Evolutionary conservation across 2,329 filamentous ascomycete species (phyloP).

Genomic region (Colletotrichum tropicicola): DNA sequence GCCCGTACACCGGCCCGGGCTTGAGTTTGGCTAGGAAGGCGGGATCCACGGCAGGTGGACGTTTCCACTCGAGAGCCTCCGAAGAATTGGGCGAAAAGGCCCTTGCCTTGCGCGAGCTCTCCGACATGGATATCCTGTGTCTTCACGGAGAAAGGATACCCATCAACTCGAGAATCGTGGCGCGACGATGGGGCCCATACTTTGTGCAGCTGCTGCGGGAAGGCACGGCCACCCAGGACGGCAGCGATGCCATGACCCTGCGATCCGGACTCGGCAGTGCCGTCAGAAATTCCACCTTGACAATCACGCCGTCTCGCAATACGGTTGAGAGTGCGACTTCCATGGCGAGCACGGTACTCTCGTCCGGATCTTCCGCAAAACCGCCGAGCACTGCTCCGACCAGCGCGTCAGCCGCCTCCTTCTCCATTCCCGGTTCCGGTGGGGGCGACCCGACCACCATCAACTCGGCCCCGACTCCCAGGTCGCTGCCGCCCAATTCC

Average conservation of each 20-base stretch:
- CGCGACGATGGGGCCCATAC: slow-evolving; percentile 91
- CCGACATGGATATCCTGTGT: slow-evolving; percentile 97
- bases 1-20: slow-evolving; percentile 66
- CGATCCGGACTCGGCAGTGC: slow-evolving; percentile 68
- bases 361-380: slow-evolving; percentile 49
- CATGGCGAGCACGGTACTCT: slow-evolving; percentile 50
- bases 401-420: slow-evolving; percentile 43
- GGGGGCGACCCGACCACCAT: slow-evolving; percentile 55
- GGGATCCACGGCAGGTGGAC: slow-evolving; percentile 76
- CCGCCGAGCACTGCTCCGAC: slow-evolving; percentile 55
- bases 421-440: slow-evolving; percentile 31
- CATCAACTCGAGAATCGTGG: slow-evolving; percentile 89
- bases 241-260: slow-evolving; percentile 78
- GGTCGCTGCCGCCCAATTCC: slow-evolving; percentile 66
- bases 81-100: slow-evolving; percentile 87
- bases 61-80: slow-evolving; percentile 78
- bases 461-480: slow-evolving; percentile 66
- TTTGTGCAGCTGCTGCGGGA: slow-evolving; percentile 93
- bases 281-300: slow-evolving; percentile 82
- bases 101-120: slow-evolving; percentile 81
- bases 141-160: slow-evolving; percentile 91
- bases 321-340: slow-evolving; percentile 58
- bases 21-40: slow-evolving; percentile 68
- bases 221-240: slow-evolving; percentile 76
- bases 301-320: slow-evolving; percentile 77